A percentile compares a stretch with the other conserved stretches of the same genome.
Conservation (phyloP, 805 yeast species). For the Yarrowia yakushimensis region DNA sequence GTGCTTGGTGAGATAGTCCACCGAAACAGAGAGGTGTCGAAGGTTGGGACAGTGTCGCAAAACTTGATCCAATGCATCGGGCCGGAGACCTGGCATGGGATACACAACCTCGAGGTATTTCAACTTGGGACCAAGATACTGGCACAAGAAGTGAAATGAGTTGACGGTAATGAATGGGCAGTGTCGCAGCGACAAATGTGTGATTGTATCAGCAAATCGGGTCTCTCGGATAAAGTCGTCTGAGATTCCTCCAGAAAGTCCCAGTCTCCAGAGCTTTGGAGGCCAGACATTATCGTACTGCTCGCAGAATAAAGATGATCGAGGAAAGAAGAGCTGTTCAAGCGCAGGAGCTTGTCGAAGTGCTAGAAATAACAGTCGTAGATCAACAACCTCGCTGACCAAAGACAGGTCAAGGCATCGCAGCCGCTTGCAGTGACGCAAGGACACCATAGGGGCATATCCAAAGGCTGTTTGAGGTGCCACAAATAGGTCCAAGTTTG, state of each 20-base stretch:
- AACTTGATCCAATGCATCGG: conserved; percentile 66
- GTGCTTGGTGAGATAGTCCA: conserved; percentile 64
- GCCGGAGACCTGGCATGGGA: conserved; percentile 80
- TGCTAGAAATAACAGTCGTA: conserved; percentile 73
- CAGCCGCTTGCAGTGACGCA: conserved; percentile 64
- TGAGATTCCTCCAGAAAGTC: conserved; percentile 86
- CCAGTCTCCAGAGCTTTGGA: conserved; percentile 60
- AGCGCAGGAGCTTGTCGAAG: conserved; percentile 59
- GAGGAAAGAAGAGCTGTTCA: conserved; percentile 79
- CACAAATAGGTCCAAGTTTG: conserved; percentile 60
- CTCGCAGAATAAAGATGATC: conserved; percentile 73
- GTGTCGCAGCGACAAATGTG: conserved; percentile 73
- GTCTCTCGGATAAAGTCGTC: conserved; percentile 71
- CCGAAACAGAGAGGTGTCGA: conserved; percentile 59
- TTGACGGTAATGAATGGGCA: conserved; percentile 74
- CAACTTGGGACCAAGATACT: conserved; percentile 63
- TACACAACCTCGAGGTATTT: conserved; percentile 65
- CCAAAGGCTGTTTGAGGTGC: conserved; percentile 98
- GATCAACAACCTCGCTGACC: conserved; percentile 86
- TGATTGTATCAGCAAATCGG: conserved; percentile 68
- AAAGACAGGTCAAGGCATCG: conserved; percentile 70
- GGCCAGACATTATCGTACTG: conserved; percentile 70
- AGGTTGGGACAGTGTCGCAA: conserved; percentile 77
- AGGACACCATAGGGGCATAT: conserved; percentile 76
- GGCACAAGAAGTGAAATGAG: conserved; percentile 59